Base-by-base conservation (phyloP, 495 filamentous ascomycete species). In the Neurospora africana region DNA sequence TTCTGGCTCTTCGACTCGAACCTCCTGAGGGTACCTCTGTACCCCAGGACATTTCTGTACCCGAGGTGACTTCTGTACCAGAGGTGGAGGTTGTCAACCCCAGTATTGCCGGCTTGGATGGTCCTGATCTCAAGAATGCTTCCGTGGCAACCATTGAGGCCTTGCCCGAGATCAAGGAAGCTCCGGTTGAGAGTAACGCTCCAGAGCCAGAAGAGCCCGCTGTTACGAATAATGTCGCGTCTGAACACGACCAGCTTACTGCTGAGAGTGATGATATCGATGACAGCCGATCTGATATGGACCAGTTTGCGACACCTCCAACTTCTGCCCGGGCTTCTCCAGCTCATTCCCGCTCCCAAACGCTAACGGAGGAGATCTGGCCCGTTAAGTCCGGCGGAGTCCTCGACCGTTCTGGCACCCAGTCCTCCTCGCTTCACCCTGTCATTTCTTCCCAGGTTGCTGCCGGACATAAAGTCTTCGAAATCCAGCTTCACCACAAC, bases 401-500 rank as follows among this genome's bases (percentile, higher is more conserved):
- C 47, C 83, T 96, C 23, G 92, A 95, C 75, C 84, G 89, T 39
- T 93, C 93, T 6, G 86, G 88, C 69, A 89, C 89, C 0, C 84
- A 90, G 69, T 86, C 84, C 0, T 82, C 85, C 23, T 85, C 84
- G 8, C 79, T 88, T 5, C 83, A 87, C 69, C 85, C 86, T 0
- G 84, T 85, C 5, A 80, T 83, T 47, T 86, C 83, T 72, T 85
- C 84, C 36, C 82, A 84, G 68, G 78, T 87, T 36, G 84, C 84
- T 1, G 79, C 80, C 15, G 80, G 78, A 65, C 81, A 89, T 71
- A 82, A 81, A 21, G 79, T 87, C 35, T 79, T 79, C 9, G 83
- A 85, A 30, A 81, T 95, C 8, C 87, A 90, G 69, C 84, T 97
- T 53, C 88, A 92, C 39, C 89, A 93, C 74, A 97, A 98, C 79